Base-by-base conservation (phyloP, 2,329 filamentous ascomycete genomes). In the Penicillium olsonii region DNA sequence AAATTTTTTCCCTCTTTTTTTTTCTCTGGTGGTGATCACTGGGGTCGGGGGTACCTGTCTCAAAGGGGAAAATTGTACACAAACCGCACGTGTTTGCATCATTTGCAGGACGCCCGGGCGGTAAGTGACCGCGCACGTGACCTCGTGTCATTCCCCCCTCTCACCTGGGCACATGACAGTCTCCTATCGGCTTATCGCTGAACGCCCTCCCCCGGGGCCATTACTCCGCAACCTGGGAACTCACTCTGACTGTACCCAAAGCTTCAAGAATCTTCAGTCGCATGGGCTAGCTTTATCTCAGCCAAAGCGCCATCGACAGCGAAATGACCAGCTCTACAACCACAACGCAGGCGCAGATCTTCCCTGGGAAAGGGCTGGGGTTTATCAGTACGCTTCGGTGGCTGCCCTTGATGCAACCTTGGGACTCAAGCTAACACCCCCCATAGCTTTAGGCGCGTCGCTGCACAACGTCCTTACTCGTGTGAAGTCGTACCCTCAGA, bases 391-490 rank as follows among this genome's bases (percentile, higher is more conserved):
- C 56, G 70, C 66, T 34, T 49, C 39, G 35, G 39, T 47, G 24
- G 39, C 10, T 39, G 8, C 26, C 47, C 48, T 40, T 12, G 22
- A 31, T 22, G 26, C 35, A 40, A 3, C n/a, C n/a, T n/a, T n/a
- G n/a, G n/a, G n/a, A n/a, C 41, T 53, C 48, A 49, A 43, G 61
- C 56, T 68, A 66, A 68, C 48, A 50, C 34, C 46, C n/a, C 45
- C 17, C 18, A 43, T 67, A 95, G 91, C 87, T 42, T 84, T 99
- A 50, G 94, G 94, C 48, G 88, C 90, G 55, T 96, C 92, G 2
- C 82, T 99, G 29, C 91, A 97, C 73, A 90, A 96, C 66, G 82
- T 95, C 63, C 75, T 97, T 52, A 91, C 88, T 22, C 86, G 89
- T 45, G 79, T 97, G 64, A 97, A 96, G 69, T 87, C 90, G 45